Base-by-base conservation (phyloP, 306 rosid species). In the Biancaea sappan region DNA sequence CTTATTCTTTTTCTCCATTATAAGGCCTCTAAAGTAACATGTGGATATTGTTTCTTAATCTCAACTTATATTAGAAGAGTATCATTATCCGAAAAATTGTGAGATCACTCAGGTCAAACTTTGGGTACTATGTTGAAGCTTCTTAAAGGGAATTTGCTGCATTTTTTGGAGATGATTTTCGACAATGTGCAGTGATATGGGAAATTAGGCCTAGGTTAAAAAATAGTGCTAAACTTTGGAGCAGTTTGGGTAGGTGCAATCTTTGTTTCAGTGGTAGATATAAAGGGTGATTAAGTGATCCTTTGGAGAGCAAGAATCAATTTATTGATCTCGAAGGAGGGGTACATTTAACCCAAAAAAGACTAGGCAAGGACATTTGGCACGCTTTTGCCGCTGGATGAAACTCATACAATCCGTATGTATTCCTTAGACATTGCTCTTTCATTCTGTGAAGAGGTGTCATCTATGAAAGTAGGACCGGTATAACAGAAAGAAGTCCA, bases 311-410 rank as follows among this genome's bases (percentile, higher is more conserved):
- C 90, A 18, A 89, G 84, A 63, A 87, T 81, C 75, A 8, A 40
- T 8, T 87, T 87, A 8, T 84, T 73, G 15, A 89, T 72, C 66
- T 87, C 80, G 1, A 85, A 80, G 8, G 67, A 83, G 1, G 92
- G 90, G 13, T 74, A 81, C 10, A 85, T 63, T 69, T 87, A 91
- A 44, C 91, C 94, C 52, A 85, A 79, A 19, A 90, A n/a, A n/a
- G n/a, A n/a, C 94, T 14, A 89, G 78, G 90, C 95, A 89, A 83
- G 95, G 95, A 16, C 87, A 83, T 84, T 87, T 53, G 3, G 75
- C 82, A 71, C 1, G 15, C 13, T 46, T 46, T 61, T 70, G 64
- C 31, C 68, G 57, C 26, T 69, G 62, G 54, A 59, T 22, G 53
- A 67, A 35, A 43, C 11, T 34, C 62, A 43, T n/a, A n/a, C n/a